Evolutionary conservation across 306 rosid genomes (phyloP).

Genomic region (Cicer chorassanicum): DNA sequence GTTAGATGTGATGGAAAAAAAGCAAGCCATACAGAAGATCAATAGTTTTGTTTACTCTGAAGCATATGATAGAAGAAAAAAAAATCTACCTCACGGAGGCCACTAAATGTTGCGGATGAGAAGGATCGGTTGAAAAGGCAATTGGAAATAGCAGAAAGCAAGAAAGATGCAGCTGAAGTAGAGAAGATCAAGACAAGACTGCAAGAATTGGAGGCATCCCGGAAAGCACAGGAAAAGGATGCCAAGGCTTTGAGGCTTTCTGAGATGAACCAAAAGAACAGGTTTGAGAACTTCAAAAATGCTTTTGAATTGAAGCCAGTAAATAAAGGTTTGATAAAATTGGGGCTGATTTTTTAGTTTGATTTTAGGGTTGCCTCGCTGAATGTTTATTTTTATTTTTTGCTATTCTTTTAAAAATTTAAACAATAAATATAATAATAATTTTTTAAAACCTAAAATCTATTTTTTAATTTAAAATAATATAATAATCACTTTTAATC

Average conservation of each 20-base stretch:
- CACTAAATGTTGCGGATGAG: slow-evolving; percentile 88
- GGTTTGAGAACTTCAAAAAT: slow-evolving; percentile 94
- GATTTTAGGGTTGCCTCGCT: no score
- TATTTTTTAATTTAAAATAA: no score
- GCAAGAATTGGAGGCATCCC: slow-evolving; percentile 74
- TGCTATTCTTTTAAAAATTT: no score
- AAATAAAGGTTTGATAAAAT: slow-evolving; percentile 58
- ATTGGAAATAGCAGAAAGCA: slow-evolving; percentile 72
- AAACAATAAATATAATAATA: no score
- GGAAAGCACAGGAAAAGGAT: slow-evolving; percentile 61
- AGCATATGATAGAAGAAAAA: slow-evolving; percentile 92
- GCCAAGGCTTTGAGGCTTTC: slow-evolving; percentile 83
- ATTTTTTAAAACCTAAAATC: no score
- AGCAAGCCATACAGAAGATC: slow-evolving; percentile 70
- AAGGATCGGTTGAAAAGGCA: slow-evolving; percentile 81
- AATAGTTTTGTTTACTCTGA: slow-evolving; percentile 84
- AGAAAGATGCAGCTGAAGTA: slow-evolving; percentile 63
- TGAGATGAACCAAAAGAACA: slow-evolving; percentile 94
- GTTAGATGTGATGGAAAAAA: slow-evolving; percentile 66
- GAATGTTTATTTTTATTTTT: no score
- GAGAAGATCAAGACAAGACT: slow-evolving; percentile 73
- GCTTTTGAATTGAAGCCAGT: slow-evolving; percentile 75
- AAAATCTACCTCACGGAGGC: slow-evolving; percentile 79
- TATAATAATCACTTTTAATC: no score
- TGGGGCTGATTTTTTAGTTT: no score